Evolutionary conservation across 345 rosid genomes (phyloP), one percentile per base, ranked within the genome.

Genomic region (Iberis pinnata): DNA sequence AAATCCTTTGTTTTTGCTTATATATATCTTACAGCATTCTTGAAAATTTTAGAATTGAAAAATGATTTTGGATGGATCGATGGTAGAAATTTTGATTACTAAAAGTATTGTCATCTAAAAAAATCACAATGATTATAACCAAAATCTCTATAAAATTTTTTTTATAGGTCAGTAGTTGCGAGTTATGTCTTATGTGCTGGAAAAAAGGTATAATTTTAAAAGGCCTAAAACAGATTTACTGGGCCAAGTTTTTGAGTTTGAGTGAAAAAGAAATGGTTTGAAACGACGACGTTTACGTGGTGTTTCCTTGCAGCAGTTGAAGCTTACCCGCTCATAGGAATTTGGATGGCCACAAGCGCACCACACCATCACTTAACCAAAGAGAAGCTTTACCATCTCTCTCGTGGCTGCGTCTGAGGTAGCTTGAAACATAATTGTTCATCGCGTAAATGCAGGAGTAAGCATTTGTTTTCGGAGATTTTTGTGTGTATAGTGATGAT

Each of bases 331-430:
- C 60, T 58, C 60, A 19, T n/a, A 36, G 44, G 45, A 49, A 15
- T 58, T 37, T 65, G 76, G 50, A 65, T 69, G 82, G 79, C 69
- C 56, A 56, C 40, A 53, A 38, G 56, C 39, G 49, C 44, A 36
- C 61, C 67, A 60, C 61, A 27, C 61, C 65, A 60, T 33, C 53
- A 41, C 44, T 58, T 6, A 18, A 52, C 42, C 44, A 59, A 27
- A 45, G 29, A 31, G 11, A 54, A 19, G 1, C n/a, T n/a, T n/a
- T n/a, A 42, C 63, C 47, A 49, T 49, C 9, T 47, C 31, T 14
- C 55, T 22, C 22, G 22, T 48, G 46, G 15, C 25, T 37, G 33
- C 59, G n/a, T 18, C 37, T 14, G 44, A 41, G 40, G 10, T 41
- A n/a, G n/a, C n/a, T n/a, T n/a, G n/a, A n/a, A n/a, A n/a, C n/a